These are phyloP conservation scores for Solanum appendiculatum DNA, from an alignment of 257 asterid species.

Conservation along the genomic window DNA sequence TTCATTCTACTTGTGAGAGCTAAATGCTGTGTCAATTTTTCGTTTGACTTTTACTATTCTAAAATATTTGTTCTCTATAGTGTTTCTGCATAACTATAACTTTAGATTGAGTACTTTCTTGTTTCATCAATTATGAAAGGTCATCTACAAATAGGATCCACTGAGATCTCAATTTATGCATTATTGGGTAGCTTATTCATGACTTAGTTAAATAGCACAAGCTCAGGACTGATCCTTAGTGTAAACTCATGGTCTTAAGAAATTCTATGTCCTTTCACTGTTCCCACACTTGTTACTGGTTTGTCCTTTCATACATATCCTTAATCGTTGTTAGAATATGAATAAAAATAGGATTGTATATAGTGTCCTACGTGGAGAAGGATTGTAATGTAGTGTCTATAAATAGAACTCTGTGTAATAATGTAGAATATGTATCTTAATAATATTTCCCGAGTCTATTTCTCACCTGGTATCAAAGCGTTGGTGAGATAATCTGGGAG, in stretches of 20 bases:
- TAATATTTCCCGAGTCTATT: background rate
- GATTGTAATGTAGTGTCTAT: too few relatives aligned
- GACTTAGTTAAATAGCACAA: background rate
- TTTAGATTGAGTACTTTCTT: background rate
- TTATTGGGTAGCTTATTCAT: background rate
- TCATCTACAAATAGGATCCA: background rate
- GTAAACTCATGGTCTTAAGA: background rate
- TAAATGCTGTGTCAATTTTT: background rate
- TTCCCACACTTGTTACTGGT: background rate
- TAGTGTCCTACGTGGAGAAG: too few relatives aligned
- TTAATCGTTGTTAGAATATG: too few relatives aligned
- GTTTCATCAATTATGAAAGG: background rate
- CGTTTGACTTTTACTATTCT: background rate
- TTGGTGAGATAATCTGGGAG: too few relatives aligned
- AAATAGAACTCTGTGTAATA: too few relatives aligned
- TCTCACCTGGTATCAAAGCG: background rate
- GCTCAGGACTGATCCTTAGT: background rate
- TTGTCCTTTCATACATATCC: background rate
- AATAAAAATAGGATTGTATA: too few relatives aligned
- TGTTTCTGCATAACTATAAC: background rate
- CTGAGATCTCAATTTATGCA: background rate
- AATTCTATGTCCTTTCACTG: background rate
- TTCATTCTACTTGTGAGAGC: background rate
- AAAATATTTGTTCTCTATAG: background rate
- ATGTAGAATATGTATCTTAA: background rate